Evolutionary conservation across 495 filamentous ascomycete species (phyloP).

Genomic region (Penicillium egyptiacum): DNA sequence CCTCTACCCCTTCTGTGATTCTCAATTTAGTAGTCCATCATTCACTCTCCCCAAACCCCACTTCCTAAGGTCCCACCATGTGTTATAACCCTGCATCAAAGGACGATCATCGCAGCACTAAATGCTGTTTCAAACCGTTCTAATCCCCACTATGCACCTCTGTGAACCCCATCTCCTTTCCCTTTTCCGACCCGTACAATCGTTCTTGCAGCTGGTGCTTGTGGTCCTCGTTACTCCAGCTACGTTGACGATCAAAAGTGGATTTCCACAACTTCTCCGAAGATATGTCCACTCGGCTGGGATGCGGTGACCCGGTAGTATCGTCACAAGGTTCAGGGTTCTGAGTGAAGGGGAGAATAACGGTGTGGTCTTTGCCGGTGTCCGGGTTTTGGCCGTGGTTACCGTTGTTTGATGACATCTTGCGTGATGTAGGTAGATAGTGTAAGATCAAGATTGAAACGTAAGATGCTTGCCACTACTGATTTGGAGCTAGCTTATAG

Average conservation of each 20-base stretch:
- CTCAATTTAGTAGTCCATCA: neutral
- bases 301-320: neutral
- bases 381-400: neutral
- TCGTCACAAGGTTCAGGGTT: neutral
- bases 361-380: neutral
- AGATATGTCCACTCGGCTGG: neutral
- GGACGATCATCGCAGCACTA: neutral
- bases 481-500: neutral
- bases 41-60: neutral
- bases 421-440: neutral
- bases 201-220: conserved; percentile 37
- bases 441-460: neutral
- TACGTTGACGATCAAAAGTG: conserved; percentile 28
- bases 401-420: neutral
- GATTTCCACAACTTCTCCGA: conserved; percentile 31
- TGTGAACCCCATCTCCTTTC: conserved; percentile 33
- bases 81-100: neutral
- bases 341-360: neutral
- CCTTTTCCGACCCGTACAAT: conserved; percentile 29
- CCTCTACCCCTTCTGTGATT: neutral
- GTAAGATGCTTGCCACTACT: neutral
- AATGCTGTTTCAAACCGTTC: neutral
- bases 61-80: conserved; percentile 2
- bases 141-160: conserved; percentile 18
- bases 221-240: conserved; percentile 39